These are phyloP conservation scores for Gentiana macrophylla DNA, from an alignment of 257 asterid genomes.

Conservation along the genomic window DNA sequence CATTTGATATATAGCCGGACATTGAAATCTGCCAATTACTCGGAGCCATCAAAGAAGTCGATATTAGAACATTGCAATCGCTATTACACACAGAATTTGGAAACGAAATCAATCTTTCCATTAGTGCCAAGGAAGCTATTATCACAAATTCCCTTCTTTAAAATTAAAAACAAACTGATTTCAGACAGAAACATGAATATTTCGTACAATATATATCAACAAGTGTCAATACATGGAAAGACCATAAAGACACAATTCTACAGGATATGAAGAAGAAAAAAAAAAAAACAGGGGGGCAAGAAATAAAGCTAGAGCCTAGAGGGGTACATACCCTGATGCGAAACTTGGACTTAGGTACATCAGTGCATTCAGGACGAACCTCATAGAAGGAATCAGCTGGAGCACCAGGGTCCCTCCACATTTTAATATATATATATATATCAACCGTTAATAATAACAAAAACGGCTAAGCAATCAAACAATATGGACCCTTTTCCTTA, in stretches of 20 bases:
- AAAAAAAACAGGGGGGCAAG: constrained; percentile 1
- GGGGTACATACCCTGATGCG: constrained; percentile 65
- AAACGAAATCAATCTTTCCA: no score
- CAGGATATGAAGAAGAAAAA: background rate
- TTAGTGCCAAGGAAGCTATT: background rate
- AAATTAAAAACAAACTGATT: background rate
- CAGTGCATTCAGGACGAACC: constrained; percentile 71
- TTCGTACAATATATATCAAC: background rate
- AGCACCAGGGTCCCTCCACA: constrained; percentile 82
- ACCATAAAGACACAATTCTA: background rate
- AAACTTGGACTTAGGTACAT: constrained; percentile 82
- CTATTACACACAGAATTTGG: no score
- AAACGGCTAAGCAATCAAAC: constrained; percentile 8
- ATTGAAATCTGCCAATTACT: background rate
- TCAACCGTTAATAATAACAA: constrained; percentile 3
- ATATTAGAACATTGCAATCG: background rate
- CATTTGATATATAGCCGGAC: no score
- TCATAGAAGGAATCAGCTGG: constrained; percentile 80
- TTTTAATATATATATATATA: constrained; percentile 2
- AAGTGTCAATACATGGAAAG: background rate
- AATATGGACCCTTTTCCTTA: constrained; percentile 6
- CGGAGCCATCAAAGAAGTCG: background rate
- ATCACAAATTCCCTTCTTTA: background rate
- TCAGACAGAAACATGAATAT: background rate
- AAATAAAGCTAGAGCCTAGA: background rate